Conservation (phyloP, 352 stramenopile species). For the Stramenopiles sp. region DNA sequence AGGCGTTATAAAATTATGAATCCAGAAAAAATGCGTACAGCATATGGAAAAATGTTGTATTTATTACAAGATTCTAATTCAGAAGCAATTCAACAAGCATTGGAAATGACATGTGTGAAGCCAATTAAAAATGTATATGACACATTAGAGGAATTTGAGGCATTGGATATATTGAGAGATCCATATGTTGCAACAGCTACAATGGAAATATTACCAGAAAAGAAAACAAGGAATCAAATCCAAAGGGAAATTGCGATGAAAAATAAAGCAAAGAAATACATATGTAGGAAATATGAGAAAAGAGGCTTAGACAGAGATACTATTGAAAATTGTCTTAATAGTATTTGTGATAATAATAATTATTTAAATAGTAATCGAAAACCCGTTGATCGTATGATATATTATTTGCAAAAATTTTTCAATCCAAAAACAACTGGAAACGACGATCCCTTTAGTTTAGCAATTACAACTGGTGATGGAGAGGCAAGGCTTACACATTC, state of each 20-base stretch:
- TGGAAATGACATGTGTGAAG: conserved; percentile 50
- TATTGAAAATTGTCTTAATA: conserved; percentile 83
- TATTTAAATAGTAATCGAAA: conserved; percentile 90
- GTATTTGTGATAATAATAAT: conserved; percentile 86
- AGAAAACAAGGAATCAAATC: conserved; percentile 60
- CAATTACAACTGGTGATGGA: conserved; percentile 70
- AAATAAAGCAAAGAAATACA: conserved; percentile 56
- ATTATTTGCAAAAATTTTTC: conserved; percentile 61
- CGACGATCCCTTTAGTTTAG: conserved; percentile 43
- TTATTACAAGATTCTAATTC: conserved; percentile 65
- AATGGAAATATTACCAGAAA: conserved; percentile 70
- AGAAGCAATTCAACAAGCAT: conserved; percentile 46
- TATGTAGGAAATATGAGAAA: conserved; percentile 45
- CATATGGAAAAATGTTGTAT: conserved; percentile 89
- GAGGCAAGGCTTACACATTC: conserved; percentile 78
- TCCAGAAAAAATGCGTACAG: conserved; percentile 84
- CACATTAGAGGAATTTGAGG: conserved; percentile 43
- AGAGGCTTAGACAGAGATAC: conserved; percentile 35
- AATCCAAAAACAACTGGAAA: conserved; percentile 37
- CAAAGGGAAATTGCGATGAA: conserved; percentile 74
- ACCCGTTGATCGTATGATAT: conserved; percentile 83
- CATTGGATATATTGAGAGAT: conserved; percentile 51
- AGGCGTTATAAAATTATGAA: conserved; percentile 95
- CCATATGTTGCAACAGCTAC: conserved; percentile 71
- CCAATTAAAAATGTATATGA: conserved; percentile 69